Evolutionary conservation across 768 basidiomycete genomes (phyloP).

Genomic region (Udeniomyces megalosporus): DNA sequence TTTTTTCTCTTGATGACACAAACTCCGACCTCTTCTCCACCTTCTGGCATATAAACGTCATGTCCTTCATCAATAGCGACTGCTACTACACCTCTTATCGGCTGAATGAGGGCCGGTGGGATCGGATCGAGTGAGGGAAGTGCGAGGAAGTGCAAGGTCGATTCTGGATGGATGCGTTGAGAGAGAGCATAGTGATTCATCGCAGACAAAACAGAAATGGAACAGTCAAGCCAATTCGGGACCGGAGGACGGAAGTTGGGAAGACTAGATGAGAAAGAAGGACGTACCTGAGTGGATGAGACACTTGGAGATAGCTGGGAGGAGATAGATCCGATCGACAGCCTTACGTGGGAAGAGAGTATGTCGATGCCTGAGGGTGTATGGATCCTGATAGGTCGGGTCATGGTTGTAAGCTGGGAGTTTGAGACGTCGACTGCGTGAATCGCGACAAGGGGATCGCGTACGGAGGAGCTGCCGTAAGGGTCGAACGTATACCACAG

Average conservation of each 20-base stretch:
- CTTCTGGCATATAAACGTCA: conserved; percentile 26
- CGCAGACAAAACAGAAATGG: conserved; percentile 36
- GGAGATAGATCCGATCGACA: conserved; percentile 61
- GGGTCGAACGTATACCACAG: conserved; percentile 51
- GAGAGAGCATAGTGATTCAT: too few species aligned
- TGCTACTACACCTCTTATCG: conserved; percentile 61
- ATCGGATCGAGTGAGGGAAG: conserved; percentile 66
- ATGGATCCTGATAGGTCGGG: conserved; percentile 36
- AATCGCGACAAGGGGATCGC: background rate
- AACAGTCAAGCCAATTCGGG: conserved; percentile 13
- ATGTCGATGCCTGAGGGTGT: conserved; percentile 53
- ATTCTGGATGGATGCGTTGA: conserved; percentile 22
- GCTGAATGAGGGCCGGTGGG: conserved; percentile 44
- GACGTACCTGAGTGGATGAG: conserved; percentile 57
- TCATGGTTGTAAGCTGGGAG: conserved; percentile 24
- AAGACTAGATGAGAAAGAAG: background rate
- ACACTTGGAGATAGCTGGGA: conserved; percentile 57
- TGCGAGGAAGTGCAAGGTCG: conserved; percentile 54
- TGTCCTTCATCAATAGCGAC: conserved; percentile 63
- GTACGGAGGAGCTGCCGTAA: conserved; percentile 14
- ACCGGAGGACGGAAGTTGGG: conserved; percentile 1
- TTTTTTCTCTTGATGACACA: conserved; percentile 27
- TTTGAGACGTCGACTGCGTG: conserved; percentile 8
- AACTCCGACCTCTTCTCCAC: conserved; percentile 25
- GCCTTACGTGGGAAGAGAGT: conserved; percentile 50